These are phyloP conservation scores for Pythium chondricola DNA, from an alignment of 352 stramenopile species.

Conservation along the genomic window DNA sequence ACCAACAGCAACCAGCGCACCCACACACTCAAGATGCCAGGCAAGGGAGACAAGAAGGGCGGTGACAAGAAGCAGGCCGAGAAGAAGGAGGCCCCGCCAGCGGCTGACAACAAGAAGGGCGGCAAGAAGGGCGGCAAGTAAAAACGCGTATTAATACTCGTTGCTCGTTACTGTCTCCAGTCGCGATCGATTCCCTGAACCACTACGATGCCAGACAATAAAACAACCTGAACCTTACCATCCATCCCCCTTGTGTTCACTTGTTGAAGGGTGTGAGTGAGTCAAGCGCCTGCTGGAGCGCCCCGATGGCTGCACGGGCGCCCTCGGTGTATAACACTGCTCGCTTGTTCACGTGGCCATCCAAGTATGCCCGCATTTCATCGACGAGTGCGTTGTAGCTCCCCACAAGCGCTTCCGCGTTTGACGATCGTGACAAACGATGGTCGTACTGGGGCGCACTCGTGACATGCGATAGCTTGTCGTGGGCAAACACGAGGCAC, in stretches of 20 bases:
- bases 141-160: background rate
- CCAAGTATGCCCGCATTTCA: background rate
- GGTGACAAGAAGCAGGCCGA: conserved; percentile 19
- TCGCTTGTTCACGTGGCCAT: background rate
- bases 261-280: no score
- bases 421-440: no score
- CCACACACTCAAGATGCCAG: conserved; percentile 12
- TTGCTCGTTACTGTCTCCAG: background rate
- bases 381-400: background rate
- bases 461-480: conserved; percentile 1
- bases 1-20: no score
- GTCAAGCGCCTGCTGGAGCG: background rate
- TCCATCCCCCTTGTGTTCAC: no score
- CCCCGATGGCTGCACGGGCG: background rate
- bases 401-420: no score
- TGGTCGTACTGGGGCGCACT: background rate
- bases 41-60: conserved; percentile 16
- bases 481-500: conserved; percentile 7
- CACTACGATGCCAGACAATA: background rate
- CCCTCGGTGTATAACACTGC: background rate
- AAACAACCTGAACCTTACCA: background rate
- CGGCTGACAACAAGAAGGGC: conserved; percentile 25
- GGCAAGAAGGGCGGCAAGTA: conserved; percentile 42
- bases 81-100: conserved; percentile 20
- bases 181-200: no score